These are phyloP conservation scores for Poa pratensis DNA, from an alignment of 176 grass and related monocot genomes.

Conservation along the genomic window DNA sequence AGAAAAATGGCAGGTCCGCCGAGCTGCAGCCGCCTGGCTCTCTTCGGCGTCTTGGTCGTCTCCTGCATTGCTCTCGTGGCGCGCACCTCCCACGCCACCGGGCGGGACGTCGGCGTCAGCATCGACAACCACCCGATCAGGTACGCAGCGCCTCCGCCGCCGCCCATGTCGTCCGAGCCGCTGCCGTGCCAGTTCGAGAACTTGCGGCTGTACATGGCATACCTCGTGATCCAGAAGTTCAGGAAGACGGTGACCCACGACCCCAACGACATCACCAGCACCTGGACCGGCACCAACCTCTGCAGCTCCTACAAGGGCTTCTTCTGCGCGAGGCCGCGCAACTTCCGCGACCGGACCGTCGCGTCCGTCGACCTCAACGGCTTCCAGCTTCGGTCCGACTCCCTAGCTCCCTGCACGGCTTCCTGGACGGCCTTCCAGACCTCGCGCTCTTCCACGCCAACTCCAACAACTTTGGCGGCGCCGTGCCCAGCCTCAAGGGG, in stretches of 20 bases:
- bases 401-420: constrained; percentile 4
- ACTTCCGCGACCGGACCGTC: constrained; percentile 35
- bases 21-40: constrained; percentile 7
- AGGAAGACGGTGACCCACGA: constrained; percentile 62
- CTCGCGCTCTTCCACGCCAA: constrained; percentile 97
- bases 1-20: constrained; percentile 16
- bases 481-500: constrained; percentile 25
- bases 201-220: constrained; percentile 58
- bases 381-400: constrained; percentile 17
- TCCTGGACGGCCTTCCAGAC: constrained; percentile 59
- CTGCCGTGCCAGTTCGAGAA: constrained; percentile 71
- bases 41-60: constrained; percentile 35
- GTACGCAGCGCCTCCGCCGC: not conserved
- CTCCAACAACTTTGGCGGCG: constrained; percentile 69
- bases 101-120: constrained; percentile 42
- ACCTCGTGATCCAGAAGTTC: constrained; percentile 77
- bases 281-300: constrained; percentile 57
- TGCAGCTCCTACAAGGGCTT: constrained; percentile 69
- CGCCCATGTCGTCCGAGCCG: constrained; percentile 35
- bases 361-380: constrained; percentile 95
- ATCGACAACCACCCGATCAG: constrained; percentile 31
- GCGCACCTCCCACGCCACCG: constrained; percentile 11
- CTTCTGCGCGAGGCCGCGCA: constrained; percentile 68
- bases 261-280: constrained; percentile 28
- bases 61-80: constrained; percentile 38